Conservation (phyloP, 345 rosid genomes). For the Populus deltoides region DNA sequence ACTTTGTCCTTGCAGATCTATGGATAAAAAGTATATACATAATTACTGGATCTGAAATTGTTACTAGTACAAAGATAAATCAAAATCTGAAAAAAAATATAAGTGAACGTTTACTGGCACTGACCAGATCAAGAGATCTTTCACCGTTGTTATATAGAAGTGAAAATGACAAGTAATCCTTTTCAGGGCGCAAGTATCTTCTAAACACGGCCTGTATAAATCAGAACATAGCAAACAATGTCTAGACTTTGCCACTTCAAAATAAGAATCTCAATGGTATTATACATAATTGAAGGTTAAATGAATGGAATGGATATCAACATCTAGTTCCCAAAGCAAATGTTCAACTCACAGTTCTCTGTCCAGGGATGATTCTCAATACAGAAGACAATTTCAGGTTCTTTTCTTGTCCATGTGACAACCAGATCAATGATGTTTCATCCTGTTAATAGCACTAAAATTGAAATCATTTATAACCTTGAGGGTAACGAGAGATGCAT, state of each 20-base stretch:
- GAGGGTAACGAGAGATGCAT: conserved; percentile 1
- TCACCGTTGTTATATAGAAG: conserved; percentile 85
- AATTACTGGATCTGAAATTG: conserved; percentile 14
- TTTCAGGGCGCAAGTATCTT: conserved; percentile 90
- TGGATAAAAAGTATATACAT: conserved; percentile 14
- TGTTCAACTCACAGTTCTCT: conserved; percentile 80
- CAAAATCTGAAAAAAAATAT: neutral
- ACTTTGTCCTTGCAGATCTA: conserved; percentile 97
- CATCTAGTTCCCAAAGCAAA: conserved; percentile 5
- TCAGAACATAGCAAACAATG: conserved; percentile 3
- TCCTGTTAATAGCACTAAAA: conserved; percentile 65
- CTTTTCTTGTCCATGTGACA: conserved; percentile 75
- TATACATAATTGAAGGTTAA: conserved; percentile 6
- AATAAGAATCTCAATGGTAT: neutral
- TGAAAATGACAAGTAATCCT: conserved; percentile 90
- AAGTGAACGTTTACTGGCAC: conserved; percentile 23
- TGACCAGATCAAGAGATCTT: conserved; percentile 93
- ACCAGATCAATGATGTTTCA: conserved; percentile 78
- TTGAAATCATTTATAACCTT: conserved; percentile 38
- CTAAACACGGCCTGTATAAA: conserved; percentile 71
- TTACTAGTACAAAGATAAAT: neutral
- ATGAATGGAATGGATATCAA: conserved; percentile 3
- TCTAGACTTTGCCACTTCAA: neutral
- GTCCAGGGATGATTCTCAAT: conserved; percentile 74
- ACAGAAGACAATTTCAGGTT: conserved; percentile 61